Evolutionary conservation across 306 rosid genomes (phyloP), one percentile per base, ranked within the genome.

Genomic region (Macrotyloma uniflorum): DNA sequence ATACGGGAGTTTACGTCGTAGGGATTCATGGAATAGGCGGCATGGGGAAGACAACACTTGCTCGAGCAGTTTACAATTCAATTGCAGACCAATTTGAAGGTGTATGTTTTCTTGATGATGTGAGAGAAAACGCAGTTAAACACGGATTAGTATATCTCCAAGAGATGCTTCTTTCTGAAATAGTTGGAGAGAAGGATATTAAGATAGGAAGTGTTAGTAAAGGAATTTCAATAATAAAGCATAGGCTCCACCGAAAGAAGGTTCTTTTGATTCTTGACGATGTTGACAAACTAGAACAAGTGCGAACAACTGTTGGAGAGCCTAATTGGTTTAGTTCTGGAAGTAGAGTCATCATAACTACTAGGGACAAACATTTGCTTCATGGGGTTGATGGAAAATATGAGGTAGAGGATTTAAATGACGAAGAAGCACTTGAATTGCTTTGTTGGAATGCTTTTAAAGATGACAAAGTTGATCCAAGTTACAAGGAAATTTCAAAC

Each of bases 181-280:
- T 42, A 1, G 18, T 70, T 42, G 75, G 67, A 38, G 33, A 9
- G 22, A 53, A 24, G 5, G 50, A 77, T 15, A 33, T 42, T 26
- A 16, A 18, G 45, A 2, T 77, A 4, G 26, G 26, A 64, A 43
- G 62, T 83, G 75, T 43, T 3, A n/a, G 9, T 5, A 8, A 57
- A 64, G 83, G 86, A 30, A 58, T 32, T 20, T 15, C 80, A 30
- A 13, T 54, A n/a, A 66, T 72, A 35, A 74, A 72, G 16, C 13
- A 54, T 0, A 55, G 74, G 63, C 71, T 83, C 58, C 4, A 8
- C 0, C 5, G 1, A 3, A 79, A 57, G 54, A 79, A 68, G 42
- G 36, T 79, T 59, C 74, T 83, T 30, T 9, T 83, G 20, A 19
- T 68, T 51, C 55, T 83, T 47, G 87, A 83, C 18, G 64, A 79